A percentile compares a stretch with the other conserved stretches of the same genome.
These are phyloP conservation scores for Sorghum bicolor DNA, from an alignment of 176 grass and related monocot genomes.

Conservation along the genomic window DNA sequence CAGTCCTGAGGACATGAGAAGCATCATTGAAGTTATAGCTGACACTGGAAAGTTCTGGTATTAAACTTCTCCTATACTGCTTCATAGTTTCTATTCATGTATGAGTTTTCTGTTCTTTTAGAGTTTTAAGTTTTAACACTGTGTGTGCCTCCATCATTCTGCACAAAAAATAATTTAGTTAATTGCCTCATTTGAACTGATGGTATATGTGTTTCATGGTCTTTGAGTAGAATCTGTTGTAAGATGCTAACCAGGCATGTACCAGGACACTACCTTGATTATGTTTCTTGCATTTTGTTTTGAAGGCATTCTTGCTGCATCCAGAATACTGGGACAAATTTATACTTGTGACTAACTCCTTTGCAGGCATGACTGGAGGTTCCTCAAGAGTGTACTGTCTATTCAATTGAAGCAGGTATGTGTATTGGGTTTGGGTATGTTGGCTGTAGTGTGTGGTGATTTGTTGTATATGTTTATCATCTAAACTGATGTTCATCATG, in stretches of 20 bases:
- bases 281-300: background rate
- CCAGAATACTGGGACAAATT: background rate
- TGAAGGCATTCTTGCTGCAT: constrained; percentile 20
- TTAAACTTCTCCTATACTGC: constrained; percentile 15
- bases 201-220: background rate
- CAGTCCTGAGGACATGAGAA: constrained; percentile 71
- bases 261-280: constrained; percentile 7
- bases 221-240: constrained; percentile 10
- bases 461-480: constrained; percentile 2
- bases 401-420: constrained; percentile 93
- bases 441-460: constrained; percentile 5
- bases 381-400: constrained; percentile 74
- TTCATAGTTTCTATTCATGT: background rate
- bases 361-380: constrained; percentile 89
- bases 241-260: background rate
- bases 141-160: background rate
- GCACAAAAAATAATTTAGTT: constrained; percentile 7
- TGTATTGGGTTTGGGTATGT: constrained; percentile 50
- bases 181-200: constrained; percentile 1
- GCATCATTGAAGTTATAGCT: constrained; percentile 80
- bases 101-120: constrained; percentile 9
- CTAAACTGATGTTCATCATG: constrained; percentile 33
- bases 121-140: background rate
- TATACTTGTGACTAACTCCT: constrained; percentile 35
- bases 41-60: constrained; percentile 91